Conservation (phyloP, 2,329 filamentous ascomycete genomes). For the Calonectria multiphialidica region DNA sequence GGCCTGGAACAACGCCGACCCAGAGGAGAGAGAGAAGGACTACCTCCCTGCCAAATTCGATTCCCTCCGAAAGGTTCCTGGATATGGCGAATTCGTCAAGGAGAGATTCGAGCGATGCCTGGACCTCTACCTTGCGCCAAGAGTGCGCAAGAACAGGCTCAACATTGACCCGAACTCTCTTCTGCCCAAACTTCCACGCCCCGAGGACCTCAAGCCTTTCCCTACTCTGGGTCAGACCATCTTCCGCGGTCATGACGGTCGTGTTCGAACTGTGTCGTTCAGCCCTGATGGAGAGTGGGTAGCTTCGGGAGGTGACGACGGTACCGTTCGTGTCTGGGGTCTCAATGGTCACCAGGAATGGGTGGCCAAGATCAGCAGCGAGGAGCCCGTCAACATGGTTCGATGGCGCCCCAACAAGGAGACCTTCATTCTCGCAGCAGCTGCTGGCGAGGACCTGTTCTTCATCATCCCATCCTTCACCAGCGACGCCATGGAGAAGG, state of each 20-base stretch:
- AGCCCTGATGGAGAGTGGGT: conserved; percentile 89
- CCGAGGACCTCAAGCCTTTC: conserved; percentile 94
- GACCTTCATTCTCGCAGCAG: conserved; percentile 83
- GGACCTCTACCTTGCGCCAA: conserved; percentile 93
- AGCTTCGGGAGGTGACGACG: conserved; percentile 94
- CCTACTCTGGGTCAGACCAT: conserved; percentile 90
- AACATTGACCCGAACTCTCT: conserved; percentile 97
- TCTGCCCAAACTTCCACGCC: conserved; percentile 91
- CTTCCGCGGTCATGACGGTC: conserved; percentile 89
- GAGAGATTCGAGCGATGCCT: conserved; percentile 96
- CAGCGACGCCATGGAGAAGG: conserved; percentile 78
- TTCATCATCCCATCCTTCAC: conserved; percentile 83
- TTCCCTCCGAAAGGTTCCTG: conserved; percentile 90
- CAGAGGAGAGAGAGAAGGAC: conserved; percentile 91
- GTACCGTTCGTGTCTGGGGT: conserved; percentile 91
- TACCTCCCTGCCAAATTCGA: conserved; percentile 87
- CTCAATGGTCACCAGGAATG: conserved; percentile 91
- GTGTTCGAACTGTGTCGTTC: conserved; percentile 86
- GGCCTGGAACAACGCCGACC: conserved; percentile 86
- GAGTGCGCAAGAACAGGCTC: conserved; percentile 91
- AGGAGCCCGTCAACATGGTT: conserved; percentile 86
- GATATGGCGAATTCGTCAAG: conserved; percentile 90
- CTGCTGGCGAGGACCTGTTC: conserved; percentile 86
- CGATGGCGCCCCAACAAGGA: conserved; percentile 91
- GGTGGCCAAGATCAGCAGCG: conserved; percentile 82